A percentile compares a stretch with the other conserved stretches of the same genome.
phyloP scores from a whole-genome alignment of 768 basidiomycete genomes.

The Leccinum broughii region DNA sequence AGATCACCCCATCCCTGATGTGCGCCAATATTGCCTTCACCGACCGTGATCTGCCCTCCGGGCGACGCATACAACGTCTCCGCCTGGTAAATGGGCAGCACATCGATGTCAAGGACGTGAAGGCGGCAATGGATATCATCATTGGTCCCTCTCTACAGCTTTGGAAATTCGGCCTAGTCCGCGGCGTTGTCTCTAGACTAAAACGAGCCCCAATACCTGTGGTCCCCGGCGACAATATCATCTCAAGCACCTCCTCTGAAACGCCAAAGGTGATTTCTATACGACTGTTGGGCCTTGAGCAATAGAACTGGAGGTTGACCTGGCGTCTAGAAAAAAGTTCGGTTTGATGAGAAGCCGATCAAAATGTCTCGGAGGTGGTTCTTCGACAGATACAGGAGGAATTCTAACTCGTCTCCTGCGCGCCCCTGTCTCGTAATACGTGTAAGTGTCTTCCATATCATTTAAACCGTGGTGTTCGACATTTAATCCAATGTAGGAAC shows the following conservation, averaged over 20 bases:
- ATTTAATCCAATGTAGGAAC: slow-evolving; percentile 17
- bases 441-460: slow-evolving; percentile 13
- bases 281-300: background rate
- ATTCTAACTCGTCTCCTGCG: slow-evolving; percentile 14
- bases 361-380: no score
- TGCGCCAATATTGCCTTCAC: slow-evolving; percentile 4
- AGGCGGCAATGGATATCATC: slow-evolving; percentile 19
- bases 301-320: slow-evolving; percentile 5
- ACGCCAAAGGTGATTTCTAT: slow-evolving; percentile 20
- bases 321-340: slow-evolving; percentile 6
- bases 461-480: background rate
- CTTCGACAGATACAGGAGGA: slow-evolving; percentile 16
- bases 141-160: slow-evolving; percentile 25
- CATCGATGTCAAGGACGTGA: slow-evolving; percentile 19
- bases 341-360: no score
- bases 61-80: slow-evolving; percentile 7
- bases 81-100: slow-evolving; percentile 13
- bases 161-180: slow-evolving; percentile 19
- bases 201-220: slow-evolving; percentile 13
- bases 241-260: slow-evolving; percentile 9
- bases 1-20: slow-evolving; percentile 13
- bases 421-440: slow-evolving; percentile 33
- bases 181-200: slow-evolving; percentile 3
- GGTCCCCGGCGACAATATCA: slow-evolving; percentile 3
- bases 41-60: slow-evolving; percentile 7